Conservation (phyloP, 345 rosid species). For the Erysimum cheiranthoides region DNA sequence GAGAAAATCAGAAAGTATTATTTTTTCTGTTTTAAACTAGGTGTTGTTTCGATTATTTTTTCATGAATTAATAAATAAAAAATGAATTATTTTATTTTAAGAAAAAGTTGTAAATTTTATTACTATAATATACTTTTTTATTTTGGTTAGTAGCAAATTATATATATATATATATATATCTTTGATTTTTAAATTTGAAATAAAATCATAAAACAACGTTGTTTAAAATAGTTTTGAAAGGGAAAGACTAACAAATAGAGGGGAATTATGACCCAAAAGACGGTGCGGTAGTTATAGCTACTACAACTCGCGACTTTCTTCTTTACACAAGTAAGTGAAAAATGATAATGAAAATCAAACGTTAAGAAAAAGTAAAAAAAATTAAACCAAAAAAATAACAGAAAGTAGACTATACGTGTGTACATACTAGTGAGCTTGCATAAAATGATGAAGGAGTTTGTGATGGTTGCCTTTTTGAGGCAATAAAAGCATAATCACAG, state of each 20-base stretch:
- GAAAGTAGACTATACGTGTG: background rate
- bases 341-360: conserved; percentile 9
- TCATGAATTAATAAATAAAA: no score
- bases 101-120: no score
- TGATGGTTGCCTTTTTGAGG: background rate
- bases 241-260: background rate
- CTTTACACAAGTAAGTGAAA: background rate
- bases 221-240: background rate
- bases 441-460: background rate
- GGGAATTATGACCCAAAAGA: background rate
- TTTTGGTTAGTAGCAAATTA: no score
- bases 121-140: no score
- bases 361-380: background rate
- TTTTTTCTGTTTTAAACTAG: no score
- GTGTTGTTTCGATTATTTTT: no score
- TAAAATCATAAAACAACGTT: no score
- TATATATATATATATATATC: no score
- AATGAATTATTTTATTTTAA: no score
- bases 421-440: background rate
- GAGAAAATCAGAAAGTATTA: no score
- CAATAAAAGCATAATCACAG: conserved; percentile 27
- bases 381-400: background rate
- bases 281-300: conserved; percentile 24
- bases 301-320: conserved; percentile 6
- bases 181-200: no score